Percentiles rank a stretch among this genome's conserved stretches.
Evolutionary conservation across 768 basidiomycete species (phyloP).

Genomic region (Naganishia kalamii): DNA sequence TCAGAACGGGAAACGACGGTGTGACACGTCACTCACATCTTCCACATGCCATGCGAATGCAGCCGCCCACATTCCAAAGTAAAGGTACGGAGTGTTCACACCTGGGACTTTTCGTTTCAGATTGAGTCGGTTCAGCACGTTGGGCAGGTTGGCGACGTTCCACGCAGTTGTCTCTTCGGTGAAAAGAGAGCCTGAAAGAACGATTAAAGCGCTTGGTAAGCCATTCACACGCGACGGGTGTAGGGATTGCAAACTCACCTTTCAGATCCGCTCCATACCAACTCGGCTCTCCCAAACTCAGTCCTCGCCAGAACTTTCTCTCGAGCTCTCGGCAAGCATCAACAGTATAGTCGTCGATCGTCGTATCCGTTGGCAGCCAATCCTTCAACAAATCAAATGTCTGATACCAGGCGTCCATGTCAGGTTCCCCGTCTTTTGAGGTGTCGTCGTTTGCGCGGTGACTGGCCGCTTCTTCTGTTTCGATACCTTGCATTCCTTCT

Average conservation of each 20-base stretch:
- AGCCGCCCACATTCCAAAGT: constrained; percentile 99
- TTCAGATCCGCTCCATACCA: constrained; percentile 98
- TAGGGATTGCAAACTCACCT: constrained; percentile 51
- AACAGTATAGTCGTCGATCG: constrained; percentile 68
- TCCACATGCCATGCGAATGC: constrained; percentile 99
- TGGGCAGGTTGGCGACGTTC: constrained; percentile 91
- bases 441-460: neutral
- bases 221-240: neutral
- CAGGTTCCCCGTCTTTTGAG: constrained; percentile 38
- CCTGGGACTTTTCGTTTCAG: constrained; percentile 72
- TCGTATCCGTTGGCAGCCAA: constrained; percentile 73
- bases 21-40: constrained; percentile 51
- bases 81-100: constrained; percentile 93
- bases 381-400: constrained; percentile 64
- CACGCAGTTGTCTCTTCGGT: constrained; percentile 72
- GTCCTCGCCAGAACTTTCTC: constrained; percentile 84
- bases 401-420: constrained; percentile 54
- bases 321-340: constrained; percentile 85
- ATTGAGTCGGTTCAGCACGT: constrained; percentile 69
- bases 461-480: neutral
- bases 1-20: neutral
- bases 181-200: constrained; percentile 47
- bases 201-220: constrained; percentile 41
- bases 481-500: constrained; percentile 13
- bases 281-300: constrained; percentile 77